Evolutionary conservation across 2,329 filamentous ascomycete genomes (phyloP).

Genomic region (Chaetomium olivaceum): DNA sequence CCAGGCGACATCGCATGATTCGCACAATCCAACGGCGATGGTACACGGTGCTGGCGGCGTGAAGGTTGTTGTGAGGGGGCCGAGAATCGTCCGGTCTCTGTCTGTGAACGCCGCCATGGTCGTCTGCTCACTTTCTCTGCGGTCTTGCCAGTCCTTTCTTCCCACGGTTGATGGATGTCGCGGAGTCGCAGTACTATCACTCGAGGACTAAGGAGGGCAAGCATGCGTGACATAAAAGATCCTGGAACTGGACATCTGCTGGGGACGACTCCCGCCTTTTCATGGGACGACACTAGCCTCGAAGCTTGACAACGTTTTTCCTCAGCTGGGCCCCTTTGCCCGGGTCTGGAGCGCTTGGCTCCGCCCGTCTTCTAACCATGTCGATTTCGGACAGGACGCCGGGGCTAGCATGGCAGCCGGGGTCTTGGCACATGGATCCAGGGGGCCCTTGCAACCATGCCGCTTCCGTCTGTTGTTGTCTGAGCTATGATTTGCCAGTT

Average conservation of each 20-base stretch:
- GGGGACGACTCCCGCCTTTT: neutral
- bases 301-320: neutral
- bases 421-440: slow-evolving; percentile 4
- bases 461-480: neutral
- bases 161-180: neutral
- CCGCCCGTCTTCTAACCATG: neutral
- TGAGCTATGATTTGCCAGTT: slow-evolving; percentile 1
- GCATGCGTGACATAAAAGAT: neutral
- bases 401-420: neutral
- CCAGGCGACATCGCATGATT: slow-evolving; percentile 32
- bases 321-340: neutral
- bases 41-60: slow-evolving; percentile 24
- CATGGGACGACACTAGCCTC: neutral
- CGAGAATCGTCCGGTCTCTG: slow-evolving; percentile 17
- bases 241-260: neutral
- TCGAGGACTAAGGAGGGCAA: neutral
- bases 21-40: slow-evolving; percentile 28
- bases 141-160: neutral
- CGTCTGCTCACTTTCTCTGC: neutral
- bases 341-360: neutral
- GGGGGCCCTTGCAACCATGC: neutral
- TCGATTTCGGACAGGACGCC: neutral
- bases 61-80: slow-evolving; percentile 27
- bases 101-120: slow-evolving; percentile 12
- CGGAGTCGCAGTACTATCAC: too few species aligned